These are phyloP conservation scores for Stephanodiscus triporus DNA, from an alignment of 108 stramenopile species.

Conservation along the genomic window DNA sequence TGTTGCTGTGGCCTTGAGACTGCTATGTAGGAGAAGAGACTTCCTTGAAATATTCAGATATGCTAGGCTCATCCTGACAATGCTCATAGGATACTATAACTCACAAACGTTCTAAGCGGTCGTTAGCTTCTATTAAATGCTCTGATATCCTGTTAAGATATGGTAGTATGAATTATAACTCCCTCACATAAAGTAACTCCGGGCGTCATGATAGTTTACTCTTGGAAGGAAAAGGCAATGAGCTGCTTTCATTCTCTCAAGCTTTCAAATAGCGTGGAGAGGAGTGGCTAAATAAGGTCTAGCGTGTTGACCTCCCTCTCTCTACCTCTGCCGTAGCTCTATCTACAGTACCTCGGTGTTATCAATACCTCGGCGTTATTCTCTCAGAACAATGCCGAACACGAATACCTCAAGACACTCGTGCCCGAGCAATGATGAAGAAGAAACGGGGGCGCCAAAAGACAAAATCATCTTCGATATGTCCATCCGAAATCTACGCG, in stretches of 20 bases:
- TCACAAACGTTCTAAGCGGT: neutral
- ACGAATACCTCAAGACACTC: neutral
- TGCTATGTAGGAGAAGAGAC: too few species aligned
- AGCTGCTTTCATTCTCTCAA: neutral
- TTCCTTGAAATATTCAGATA: too few species aligned
- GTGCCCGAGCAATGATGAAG: neutral
- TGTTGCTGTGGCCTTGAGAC: too few species aligned
- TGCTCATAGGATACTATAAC: neutral
- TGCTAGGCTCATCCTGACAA: neutral
- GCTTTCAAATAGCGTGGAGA: neutral
- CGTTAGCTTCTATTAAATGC: neutral
- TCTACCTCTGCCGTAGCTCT: neutral
- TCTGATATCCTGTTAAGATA: neutral
- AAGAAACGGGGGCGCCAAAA: neutral
- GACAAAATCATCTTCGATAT: neutral
- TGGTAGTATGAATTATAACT: neutral
- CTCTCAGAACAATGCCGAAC: neutral
- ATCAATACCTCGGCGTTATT: neutral
- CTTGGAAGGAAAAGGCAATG: neutral
- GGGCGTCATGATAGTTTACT: neutral
- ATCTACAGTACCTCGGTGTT: neutral
- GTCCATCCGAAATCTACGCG: too few species aligned
- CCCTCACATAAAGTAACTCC: neutral
- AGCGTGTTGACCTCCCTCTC: neutral
- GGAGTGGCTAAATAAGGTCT: neutral